A percentile compares a stretch with the other conserved stretches of the same genome.
Evolutionary conservation across 768 basidiomycete genomes (phyloP).

Genomic region (Gloeostereum incarnatum): DNA sequence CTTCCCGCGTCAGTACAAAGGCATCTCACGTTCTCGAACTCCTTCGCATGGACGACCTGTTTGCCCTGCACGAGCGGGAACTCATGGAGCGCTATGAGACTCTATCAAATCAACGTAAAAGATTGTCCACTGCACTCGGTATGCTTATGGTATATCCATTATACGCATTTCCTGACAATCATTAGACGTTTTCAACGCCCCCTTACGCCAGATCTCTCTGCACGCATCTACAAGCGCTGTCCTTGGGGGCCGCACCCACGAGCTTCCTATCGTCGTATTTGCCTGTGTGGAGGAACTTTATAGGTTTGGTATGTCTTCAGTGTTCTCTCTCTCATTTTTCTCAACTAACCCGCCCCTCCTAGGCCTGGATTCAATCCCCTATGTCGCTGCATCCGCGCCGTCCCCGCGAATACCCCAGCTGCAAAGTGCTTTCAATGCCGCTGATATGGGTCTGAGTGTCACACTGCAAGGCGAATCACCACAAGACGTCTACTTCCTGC

Average conservation of each 20-base stretch:
- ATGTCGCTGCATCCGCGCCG: background rate
- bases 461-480: conserved; percentile 25
- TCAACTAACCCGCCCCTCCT: conserved; percentile 4
- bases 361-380: background rate
- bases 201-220: conserved; percentile 22
- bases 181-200: conserved; percentile 26
- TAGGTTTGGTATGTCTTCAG: conserved; percentile 19
- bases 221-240: conserved; percentile 23
- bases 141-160: conserved; percentile 4
- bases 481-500: conserved; percentile 29
- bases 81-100: conserved; percentile 14
- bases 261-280: conserved; percentile 29
- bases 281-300: conserved; percentile 33
- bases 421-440: conserved; percentile 12
- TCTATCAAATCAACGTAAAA: conserved; percentile 7
- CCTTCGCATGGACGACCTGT: conserved; percentile 14
- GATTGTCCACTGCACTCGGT: conserved; percentile 7
- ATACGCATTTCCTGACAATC: conserved; percentile 5
- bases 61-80: conserved; percentile 17
- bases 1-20: background rate
- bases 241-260: conserved; percentile 25
- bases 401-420: conserved; percentile 21
- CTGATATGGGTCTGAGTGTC: conserved; percentile 15
- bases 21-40: background rate
- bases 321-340: background rate